Evolutionary conservation across 2,329 filamentous ascomycete genomes (phyloP).

Genomic region (Colletotrichum coccodes): DNA sequence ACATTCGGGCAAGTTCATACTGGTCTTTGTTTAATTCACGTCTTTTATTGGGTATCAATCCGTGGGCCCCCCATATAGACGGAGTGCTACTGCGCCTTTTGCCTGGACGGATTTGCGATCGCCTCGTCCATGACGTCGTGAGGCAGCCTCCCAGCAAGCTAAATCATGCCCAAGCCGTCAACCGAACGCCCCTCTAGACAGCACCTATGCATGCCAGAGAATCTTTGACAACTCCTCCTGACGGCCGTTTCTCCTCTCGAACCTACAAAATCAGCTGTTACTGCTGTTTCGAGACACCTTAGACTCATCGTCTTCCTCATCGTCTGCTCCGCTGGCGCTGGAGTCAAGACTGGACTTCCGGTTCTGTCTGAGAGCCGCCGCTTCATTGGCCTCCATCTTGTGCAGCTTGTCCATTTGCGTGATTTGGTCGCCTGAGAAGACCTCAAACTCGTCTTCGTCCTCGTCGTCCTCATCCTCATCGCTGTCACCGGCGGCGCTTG

Average conservation of each 20-base stretch:
- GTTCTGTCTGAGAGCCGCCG: conserved; percentile 56
- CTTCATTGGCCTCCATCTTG: conserved; percentile 69
- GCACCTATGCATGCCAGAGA: neutral
- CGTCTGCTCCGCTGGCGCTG: conserved; percentile 35
- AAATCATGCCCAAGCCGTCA: conserved; percentile 12
- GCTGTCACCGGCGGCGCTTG: conserved; percentile 46
- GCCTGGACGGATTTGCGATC: neutral
- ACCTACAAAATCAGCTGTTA: conserved; percentile 9
- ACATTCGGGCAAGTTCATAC: neutral
- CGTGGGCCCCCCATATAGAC: neutral
- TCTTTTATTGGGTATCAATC: conserved; percentile 30
- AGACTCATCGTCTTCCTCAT: conserved; percentile 49
- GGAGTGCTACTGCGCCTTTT: neutral
- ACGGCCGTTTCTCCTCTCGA: conserved; percentile 21
- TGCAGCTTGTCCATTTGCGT: conserved; percentile 65
- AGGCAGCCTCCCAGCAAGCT: neutral
- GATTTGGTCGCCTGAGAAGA: conserved; percentile 49
- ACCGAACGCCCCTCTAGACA: conserved; percentile 12
- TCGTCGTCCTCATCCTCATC: conserved; percentile 55
- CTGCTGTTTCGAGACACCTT: conserved; percentile 30
- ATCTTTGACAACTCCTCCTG: neutral
- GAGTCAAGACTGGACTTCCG: conserved; percentile 42
- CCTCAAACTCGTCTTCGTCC: conserved; percentile 55
- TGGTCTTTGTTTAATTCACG: neutral
- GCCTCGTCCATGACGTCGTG: neutral